A percentile compares a stretch with the other conserved stretches of the same genome.
phyloP scores from a whole-genome alignment of 1,284 basidiomycete species.

The Trichosporon coremiiforme region DNA sequence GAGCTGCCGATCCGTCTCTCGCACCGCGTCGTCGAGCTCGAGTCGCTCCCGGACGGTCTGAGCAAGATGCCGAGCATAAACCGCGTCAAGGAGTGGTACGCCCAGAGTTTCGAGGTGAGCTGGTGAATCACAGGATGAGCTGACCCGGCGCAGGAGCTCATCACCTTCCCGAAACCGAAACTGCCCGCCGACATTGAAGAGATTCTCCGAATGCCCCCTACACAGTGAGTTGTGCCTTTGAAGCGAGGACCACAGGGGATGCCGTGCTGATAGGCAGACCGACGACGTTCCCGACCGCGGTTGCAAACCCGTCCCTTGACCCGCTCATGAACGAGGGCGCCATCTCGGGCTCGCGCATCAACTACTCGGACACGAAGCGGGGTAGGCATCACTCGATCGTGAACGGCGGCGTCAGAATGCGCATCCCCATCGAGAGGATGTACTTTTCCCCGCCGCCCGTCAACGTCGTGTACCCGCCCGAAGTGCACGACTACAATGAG shows the following conservation, averaged over 20 bases:
- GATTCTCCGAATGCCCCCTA: constrained; percentile 64
- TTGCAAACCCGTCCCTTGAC: constrained; percentile 55
- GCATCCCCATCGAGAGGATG: constrained; percentile 61
- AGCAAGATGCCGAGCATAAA: constrained; percentile 90
- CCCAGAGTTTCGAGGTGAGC: constrained; percentile 92
- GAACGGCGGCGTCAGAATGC: constrained; percentile 33
- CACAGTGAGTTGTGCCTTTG: constrained; percentile 40
- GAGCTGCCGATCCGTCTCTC: constrained; percentile 87
- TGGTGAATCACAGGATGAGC: not conserved
- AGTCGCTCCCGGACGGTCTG: constrained; percentile 89
- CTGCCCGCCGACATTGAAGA: constrained; percentile 70
- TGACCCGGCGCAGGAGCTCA: constrained; percentile 70
- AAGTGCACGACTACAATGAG: constrained; percentile 91
- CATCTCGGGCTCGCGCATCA: constrained; percentile 23
- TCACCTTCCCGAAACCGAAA: constrained; percentile 75
- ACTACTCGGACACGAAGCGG: constrained; percentile 31
- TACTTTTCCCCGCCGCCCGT: constrained; percentile 76
- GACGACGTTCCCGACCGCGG: constrained; percentile 47
- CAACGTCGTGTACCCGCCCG: constrained; percentile 80
- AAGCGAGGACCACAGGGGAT: no score
- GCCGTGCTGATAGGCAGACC: constrained; percentile 22
- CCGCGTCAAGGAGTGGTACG: constrained; percentile 98
- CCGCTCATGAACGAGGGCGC: constrained; percentile 51
- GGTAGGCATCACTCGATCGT: constrained; percentile 31
- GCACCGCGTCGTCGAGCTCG: constrained; percentile 94